Evolutionary conservation across 2,329 filamentous ascomycete species (phyloP).

Genomic region (Tothia fuscella): DNA sequence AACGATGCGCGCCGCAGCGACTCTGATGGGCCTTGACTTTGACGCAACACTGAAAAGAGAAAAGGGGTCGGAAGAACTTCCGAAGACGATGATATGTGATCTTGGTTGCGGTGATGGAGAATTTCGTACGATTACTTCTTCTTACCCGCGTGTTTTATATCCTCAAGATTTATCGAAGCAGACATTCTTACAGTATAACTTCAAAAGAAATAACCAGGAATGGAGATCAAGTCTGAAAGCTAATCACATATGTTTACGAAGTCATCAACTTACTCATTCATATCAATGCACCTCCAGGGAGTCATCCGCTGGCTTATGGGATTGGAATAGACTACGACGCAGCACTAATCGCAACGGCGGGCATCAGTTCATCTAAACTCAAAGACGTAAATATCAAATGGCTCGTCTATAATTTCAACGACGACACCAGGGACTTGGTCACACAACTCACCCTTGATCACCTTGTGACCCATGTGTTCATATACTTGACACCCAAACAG

Average conservation of each 20-base stretch:
- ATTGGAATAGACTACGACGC: slow-evolving; percentile 6
- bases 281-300: not conserved
- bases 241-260: not conserved
- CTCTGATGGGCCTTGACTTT: not conserved
- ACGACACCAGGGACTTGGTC: not conserved
- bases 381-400: not conserved
- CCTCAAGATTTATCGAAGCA: not conserved
- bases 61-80: not conserved
- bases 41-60: not conserved
- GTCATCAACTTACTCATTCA: slow-evolving; percentile 1
- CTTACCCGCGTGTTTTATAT: slow-evolving; percentile 1
- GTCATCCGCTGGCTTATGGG: not conserved
- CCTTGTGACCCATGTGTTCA: slow-evolving; percentile 4
- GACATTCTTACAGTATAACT: too few relatives aligned
- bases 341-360: slow-evolving; percentile 1
- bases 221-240: not conserved
- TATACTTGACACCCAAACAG: slow-evolving; percentile 2
- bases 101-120: slow-evolving; percentile 7
- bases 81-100: not conserved
- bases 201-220: too few relatives aligned
- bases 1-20: slow-evolving; percentile 4
- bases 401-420: slow-evolving; percentile 5
- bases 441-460: not conserved
- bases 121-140: slow-evolving; percentile 4
- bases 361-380: slow-evolving; percentile 3